A percentile compares a stretch with the other conserved stretches of the same genome.
Conservation (phyloP, 2,329 filamentous ascomycete species). For the Polychaeton citri region DNA sequence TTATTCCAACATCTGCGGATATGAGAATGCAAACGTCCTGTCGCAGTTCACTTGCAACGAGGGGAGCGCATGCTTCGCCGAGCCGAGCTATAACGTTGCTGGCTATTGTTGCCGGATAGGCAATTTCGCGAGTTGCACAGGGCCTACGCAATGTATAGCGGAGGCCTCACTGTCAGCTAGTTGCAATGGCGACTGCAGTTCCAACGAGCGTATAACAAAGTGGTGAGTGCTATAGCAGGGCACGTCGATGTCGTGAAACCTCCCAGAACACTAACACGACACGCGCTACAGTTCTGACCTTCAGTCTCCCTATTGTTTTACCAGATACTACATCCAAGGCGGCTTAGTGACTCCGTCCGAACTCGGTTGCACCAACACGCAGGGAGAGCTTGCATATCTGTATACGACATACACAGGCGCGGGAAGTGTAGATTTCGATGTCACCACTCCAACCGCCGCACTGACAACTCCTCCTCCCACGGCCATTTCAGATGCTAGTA, state of each 20-base stretch:
- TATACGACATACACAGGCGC: not conserved
- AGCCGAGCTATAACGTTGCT: not conserved
- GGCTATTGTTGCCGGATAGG: not conserved
- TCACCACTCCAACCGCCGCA: not conserved
- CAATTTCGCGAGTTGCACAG: not conserved
- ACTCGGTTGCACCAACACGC: not conserved
- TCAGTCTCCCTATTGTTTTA: not conserved
- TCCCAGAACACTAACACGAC: not conserved
- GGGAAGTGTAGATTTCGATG: not conserved
- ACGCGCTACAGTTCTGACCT: not conserved
- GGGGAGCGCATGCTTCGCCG: not conserved
- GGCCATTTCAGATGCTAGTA: not conserved
- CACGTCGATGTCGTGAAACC: not conserved
- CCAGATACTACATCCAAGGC: not conserved
- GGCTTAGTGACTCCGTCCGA: not conserved
- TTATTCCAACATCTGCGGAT: not conserved
- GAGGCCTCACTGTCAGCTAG: not conserved
- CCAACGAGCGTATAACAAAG: not conserved
- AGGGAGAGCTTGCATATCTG: not conserved
- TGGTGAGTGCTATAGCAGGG: not conserved
- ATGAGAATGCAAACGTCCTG: not conserved
- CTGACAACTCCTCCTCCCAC: not conserved
- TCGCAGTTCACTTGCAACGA: not conserved
- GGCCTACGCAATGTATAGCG: not conserved
- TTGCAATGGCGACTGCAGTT: not conserved